These are phyloP conservation scores for Aaosphaeria arxii DNA, from an alignment of 2,329 filamentous ascomycete species.

Conservation along the genomic window DNA sequence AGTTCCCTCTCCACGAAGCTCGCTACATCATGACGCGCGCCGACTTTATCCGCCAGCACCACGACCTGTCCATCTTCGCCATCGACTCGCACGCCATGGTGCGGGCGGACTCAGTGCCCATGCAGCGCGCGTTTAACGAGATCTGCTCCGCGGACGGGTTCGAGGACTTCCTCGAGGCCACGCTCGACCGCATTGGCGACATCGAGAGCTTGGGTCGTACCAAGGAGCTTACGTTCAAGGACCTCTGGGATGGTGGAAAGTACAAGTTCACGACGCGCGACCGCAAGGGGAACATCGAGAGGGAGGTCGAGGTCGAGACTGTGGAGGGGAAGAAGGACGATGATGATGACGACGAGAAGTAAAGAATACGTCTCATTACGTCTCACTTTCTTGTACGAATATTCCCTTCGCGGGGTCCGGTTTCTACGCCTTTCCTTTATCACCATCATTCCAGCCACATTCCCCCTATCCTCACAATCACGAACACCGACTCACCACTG, in stretches of 20 bases:
- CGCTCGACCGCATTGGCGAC: conserved; percentile 79
- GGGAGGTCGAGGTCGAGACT: conserved; percentile 30
- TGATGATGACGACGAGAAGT: conserved; percentile 10
- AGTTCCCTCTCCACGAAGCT: conserved; percentile 51
- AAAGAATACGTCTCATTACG: neutral
- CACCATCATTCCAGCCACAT: too few species aligned
- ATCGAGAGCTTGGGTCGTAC: conserved; percentile 93
- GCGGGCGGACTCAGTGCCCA: conserved; percentile 89
- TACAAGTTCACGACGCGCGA: conserved; percentile 50
- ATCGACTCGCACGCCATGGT: conserved; percentile 87
- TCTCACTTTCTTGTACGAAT: too few species aligned
- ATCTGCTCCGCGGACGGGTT: conserved; percentile 78
- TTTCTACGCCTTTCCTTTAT: too few species aligned
- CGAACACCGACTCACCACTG: too few species aligned
- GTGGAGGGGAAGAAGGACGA: conserved; percentile 25
- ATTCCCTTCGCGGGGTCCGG: too few species aligned
- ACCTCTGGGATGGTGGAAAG: conserved; percentile 79
- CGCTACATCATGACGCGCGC: conserved; percentile 87
- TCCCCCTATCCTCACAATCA: too few species aligned
- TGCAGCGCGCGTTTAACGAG: conserved; percentile 87
- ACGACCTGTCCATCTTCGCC: conserved; percentile 91
- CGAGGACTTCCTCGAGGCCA: conserved; percentile 75
- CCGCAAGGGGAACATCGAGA: conserved; percentile 24
- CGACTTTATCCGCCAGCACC: conserved; percentile 90
- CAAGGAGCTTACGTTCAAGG: conserved; percentile 93